Percentiles rank a stretch among this genome's conserved stretches.
Conservation (phyloP, 306 rosid genomes). For the peach (Prunus persica) region DNA sequence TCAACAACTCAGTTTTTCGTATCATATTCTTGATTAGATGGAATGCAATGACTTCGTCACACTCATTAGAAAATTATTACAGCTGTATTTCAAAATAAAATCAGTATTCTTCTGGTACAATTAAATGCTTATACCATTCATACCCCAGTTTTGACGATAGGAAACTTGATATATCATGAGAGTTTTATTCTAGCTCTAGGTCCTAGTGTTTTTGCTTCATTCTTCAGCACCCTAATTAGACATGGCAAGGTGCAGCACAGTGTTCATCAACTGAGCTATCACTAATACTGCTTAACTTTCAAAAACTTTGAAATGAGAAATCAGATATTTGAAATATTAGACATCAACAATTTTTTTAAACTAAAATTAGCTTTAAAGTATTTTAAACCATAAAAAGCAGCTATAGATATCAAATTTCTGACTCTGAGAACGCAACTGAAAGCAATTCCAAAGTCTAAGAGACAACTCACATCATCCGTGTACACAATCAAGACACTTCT, state of each 20-base stretch:
- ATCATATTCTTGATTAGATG: neutral
- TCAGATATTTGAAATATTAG: neutral
- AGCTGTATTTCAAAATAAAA: neutral
- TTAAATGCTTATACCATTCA: neutral
- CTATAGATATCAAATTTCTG: neutral
- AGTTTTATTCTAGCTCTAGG: neutral
- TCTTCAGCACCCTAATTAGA: neutral
- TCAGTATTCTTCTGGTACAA: neutral
- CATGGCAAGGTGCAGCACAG: neutral
- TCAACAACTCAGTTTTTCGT: neutral
- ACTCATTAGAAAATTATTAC: neutral
- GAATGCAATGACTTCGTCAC: neutral
- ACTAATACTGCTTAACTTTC: neutral
- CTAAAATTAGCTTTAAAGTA: neutral
- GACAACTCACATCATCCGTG: slow-evolving; percentile 60
- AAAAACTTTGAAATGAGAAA: neutral
- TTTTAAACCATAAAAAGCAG: neutral
- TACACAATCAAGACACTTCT: slow-evolving; percentile 54
- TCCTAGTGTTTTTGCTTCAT: neutral
- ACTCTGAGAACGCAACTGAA: slow-evolving; percentile 11
- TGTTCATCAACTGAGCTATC: neutral
- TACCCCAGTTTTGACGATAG: neutral
- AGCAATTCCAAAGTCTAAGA: slow-evolving; percentile 24
- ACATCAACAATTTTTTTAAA: neutral
- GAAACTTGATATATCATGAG: neutral